Evolutionary conservation across 2,329 filamentous ascomycete species (phyloP), one percentile per base, ranked within the genome.

Genomic region (Lecanicillium sp.): DNA sequence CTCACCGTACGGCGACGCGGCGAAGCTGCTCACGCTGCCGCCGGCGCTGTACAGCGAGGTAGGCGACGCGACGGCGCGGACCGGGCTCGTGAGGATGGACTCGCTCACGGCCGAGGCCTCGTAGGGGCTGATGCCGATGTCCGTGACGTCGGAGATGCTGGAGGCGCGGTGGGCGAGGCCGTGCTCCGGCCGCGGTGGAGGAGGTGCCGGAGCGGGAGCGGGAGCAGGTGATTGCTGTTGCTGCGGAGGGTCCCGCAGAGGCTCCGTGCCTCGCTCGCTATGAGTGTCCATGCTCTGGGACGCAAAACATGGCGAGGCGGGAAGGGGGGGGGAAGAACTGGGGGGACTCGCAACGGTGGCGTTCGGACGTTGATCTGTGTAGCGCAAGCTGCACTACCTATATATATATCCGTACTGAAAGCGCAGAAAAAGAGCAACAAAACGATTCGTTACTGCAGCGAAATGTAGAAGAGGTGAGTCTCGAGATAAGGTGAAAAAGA

Each of bases 21-120:
- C 33, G 46, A 45, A 2, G 32, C 44, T 19, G 48, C 44, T 21
- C 36, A n/a, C 4, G n/a, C 36, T 20, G 35, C 44, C 50, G 14
- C 58, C 52, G 32, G 56, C 53, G 4, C 69, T 66, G 43, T 65
- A 61, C n/a, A 71, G 55, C 4, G 70, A 71, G 15, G 66, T 63
- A 44, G 70, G 59, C 12, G 69, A 68, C 44, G 66, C 65, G 17
- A 64, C 65, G 12, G 61, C 62, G 7, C 63, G 62, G 24, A 67
- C 51, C 5, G 60, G 51, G 33, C 54, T 38, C 29, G 24, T 27
- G 24, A 54, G 44, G 33, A 24, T 14, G 11, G 40, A 30, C 14
- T 32, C 35, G 41, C 26, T 39, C 35, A 30, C 47, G 15, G 53
- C 29, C 11, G 52, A 49, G 7, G 50, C 52, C 19, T 66, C 58